phyloP scores from a whole-genome alignment of 2,329 filamentous ascomycete genomes.

The Diaporthe sp. region DNA sequence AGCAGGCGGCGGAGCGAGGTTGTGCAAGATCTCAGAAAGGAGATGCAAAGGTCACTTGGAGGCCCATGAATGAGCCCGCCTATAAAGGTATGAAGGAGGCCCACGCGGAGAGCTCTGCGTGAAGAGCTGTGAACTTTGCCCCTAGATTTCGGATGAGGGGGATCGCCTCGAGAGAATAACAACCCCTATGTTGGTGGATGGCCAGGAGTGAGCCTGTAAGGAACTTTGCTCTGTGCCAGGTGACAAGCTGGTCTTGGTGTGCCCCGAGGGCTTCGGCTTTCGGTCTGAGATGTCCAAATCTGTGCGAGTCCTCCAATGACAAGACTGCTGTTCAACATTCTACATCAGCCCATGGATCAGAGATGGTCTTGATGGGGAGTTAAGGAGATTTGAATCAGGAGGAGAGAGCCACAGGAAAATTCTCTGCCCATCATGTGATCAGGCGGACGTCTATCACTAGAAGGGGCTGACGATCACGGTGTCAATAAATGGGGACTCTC shows the following conservation, averaged over 20 bases:
- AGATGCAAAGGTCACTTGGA: slow-evolving; percentile 23
- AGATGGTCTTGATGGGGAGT: neutral
- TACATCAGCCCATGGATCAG: slow-evolving; percentile 16
- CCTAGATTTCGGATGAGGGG: no score
- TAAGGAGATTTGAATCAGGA: neutral
- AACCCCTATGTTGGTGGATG: neutral
- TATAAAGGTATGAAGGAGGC: slow-evolving; percentile 12
- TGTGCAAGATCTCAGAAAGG: slow-evolving; percentile 24
- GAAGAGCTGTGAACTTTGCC: neutral
- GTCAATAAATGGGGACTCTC: slow-evolving; percentile 14
- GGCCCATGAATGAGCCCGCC: slow-evolving; percentile 16
- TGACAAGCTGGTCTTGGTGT: slow-evolving; percentile 33
- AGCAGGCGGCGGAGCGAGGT: slow-evolving; percentile 14
- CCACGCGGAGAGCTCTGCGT: neutral
- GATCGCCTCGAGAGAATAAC: neutral
- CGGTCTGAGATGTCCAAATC: slow-evolving; percentile 22
- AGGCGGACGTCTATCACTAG: neutral
- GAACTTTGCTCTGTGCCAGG: slow-evolving; percentile 30
- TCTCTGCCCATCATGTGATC: slow-evolving; percentile 10
- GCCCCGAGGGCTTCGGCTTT: slow-evolving; percentile 36
- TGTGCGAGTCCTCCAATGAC: slow-evolving; percentile 23
- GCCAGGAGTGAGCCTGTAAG: neutral
- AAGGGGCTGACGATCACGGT: slow-evolving; percentile 10
- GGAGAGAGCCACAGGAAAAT: neutral
- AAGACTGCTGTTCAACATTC: neutral